These are phyloP conservation scores for Soucietia sequanensis DNA, from an alignment of 805 yeast genomes.

Conservation along the genomic window DNA sequence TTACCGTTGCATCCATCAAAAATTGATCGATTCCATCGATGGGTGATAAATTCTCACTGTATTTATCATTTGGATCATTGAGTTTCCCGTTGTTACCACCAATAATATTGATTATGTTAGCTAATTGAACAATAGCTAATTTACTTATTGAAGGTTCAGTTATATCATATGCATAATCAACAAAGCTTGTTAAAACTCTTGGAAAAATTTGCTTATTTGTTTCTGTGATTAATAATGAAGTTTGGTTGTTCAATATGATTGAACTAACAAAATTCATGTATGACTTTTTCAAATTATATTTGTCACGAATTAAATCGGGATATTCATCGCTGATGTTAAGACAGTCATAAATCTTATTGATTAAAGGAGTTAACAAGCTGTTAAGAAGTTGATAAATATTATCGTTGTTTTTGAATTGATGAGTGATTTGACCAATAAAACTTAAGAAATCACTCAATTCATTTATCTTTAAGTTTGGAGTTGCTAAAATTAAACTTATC, in stretches of 20 bases:
- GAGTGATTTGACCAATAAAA: conserved; percentile 85
- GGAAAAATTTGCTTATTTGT: conserved; percentile 64
- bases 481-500: conserved; percentile 57
- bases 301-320: conserved; percentile 67
- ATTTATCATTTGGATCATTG: conserved; percentile 58
- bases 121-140: conserved; percentile 65
- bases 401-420: conserved; percentile 65
- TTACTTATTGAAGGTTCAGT: conserved; percentile 67
- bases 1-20: conserved; percentile 65
- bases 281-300: conserved; percentile 63
- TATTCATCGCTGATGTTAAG: conserved; percentile 39
- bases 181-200: conserved; percentile 56
- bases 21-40: conserved; percentile 72
- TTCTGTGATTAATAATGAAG: conserved; percentile 71
- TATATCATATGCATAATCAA: conserved; percentile 62
- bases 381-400: conserved; percentile 71
- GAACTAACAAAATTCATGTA: conserved; percentile 68
- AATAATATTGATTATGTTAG: conserved; percentile 58
- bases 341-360: conserved; percentile 57
- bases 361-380: conserved; percentile 71
- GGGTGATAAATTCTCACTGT: conserved; percentile 43
- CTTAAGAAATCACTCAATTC: conserved; percentile 82
- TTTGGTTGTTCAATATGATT: conserved; percentile 71
- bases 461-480: conserved; percentile 52
- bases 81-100: conserved; percentile 65